phyloP scores from a whole-genome alignment of 2,329 filamentous ascomycete genomes.

The Apiospora sp. region DNA sequence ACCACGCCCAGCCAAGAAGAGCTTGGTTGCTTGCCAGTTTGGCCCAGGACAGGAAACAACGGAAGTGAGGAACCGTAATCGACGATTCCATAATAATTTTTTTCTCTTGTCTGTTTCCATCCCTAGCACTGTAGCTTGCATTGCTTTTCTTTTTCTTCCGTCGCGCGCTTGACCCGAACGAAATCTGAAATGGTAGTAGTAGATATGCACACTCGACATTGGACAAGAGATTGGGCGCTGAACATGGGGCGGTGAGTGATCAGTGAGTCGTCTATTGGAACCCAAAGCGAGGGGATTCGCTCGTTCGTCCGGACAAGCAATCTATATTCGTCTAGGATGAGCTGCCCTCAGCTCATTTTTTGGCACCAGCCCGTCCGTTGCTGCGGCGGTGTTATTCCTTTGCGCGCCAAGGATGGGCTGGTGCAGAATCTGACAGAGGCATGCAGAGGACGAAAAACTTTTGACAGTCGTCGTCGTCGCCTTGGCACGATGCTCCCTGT shows the following conservation, averaged over 20 bases:
- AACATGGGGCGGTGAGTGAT: slow-evolving; percentile 22
- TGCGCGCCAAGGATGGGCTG: not conserved
- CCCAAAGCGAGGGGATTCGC: slow-evolving; percentile 22
- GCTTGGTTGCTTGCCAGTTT: not conserved
- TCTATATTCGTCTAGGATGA: slow-evolving; percentile 19
- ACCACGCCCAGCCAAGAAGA: not conserved
- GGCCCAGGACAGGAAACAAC: not conserved
- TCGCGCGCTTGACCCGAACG: slow-evolving; percentile 17
- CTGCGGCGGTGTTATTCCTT: slow-evolving; percentile 17
- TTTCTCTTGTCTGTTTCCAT: not conserved
- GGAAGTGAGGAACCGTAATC: slow-evolving; percentile 20
- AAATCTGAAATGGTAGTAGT: slow-evolving; percentile 14
- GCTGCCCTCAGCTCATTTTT: slow-evolving; percentile 10
- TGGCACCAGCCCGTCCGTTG: slow-evolving; percentile 8
- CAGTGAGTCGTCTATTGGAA: slow-evolving; percentile 21
- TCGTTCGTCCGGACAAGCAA: slow-evolving; percentile 15
- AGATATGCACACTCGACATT: slow-evolving; percentile 14
- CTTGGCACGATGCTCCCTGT: slow-evolving; percentile 11
- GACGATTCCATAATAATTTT: slow-evolving; percentile 8
- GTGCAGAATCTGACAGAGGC: not conserved
- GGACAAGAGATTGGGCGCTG: slow-evolving; percentile 12
- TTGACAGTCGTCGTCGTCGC: not conserved
- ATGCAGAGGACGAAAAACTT: not conserved
- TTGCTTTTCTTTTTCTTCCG: slow-evolving; percentile 20
- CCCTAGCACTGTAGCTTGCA: not conserved